Conservation (phyloP, 768 basidiomycete genomes). For the Macrolepiota dolichaula region DNA sequence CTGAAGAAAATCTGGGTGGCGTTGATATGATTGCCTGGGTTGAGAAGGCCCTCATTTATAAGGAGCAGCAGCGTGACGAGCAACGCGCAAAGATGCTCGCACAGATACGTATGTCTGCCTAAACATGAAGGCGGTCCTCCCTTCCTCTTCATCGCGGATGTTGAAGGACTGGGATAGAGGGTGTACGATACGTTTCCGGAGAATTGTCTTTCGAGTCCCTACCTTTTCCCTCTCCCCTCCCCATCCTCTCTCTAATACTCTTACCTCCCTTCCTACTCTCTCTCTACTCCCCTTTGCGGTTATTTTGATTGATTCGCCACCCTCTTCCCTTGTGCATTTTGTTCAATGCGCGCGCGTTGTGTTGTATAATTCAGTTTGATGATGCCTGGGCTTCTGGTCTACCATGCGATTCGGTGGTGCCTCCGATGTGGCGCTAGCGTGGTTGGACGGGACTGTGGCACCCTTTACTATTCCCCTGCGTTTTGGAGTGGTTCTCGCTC, state of each 20-base stretch:
- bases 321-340: constrained; percentile 1
- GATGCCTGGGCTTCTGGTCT: neutral
- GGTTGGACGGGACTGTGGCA: neutral
- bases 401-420: neutral
- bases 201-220: neutral
- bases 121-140: neutral
- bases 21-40: constrained; percentile 17
- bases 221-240: neutral
- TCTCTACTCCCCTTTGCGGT: neutral
- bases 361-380: neutral
- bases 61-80: constrained; percentile 7
- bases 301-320: neutral
- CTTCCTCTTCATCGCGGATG: neutral
- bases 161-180: constrained; percentile 2
- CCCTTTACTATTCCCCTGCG: neutral
- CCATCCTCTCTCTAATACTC: neutral
- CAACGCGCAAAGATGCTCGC: constrained; percentile 9
- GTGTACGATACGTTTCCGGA: constrained; percentile 5
- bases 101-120: constrained; percentile 3
- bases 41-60: constrained; percentile 5
- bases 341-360: neutral
- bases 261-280: neutral
- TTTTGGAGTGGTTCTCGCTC: neutral
- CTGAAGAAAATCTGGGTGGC: neutral
- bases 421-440: neutral